Percentiles rank a stretch among this genome's conserved stretches.
Conservation (phyloP, 202 grass and related monocot genomes). For the Schoenoplectus triqueter region DNA sequence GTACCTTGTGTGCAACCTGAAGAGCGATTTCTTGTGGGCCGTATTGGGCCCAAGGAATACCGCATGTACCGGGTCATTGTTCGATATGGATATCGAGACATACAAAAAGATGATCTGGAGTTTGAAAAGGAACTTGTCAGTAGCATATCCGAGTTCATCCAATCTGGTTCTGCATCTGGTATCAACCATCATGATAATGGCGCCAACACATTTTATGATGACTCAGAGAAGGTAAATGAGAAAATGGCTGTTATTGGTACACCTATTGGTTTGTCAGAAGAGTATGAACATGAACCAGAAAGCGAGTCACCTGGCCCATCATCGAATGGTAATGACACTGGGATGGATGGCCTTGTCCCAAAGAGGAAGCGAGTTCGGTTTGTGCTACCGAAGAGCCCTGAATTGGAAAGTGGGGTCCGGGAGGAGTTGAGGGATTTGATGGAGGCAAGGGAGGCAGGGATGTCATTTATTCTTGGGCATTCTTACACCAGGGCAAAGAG, state of each 20-base stretch:
- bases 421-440: conserved; percentile 74
- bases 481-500: conserved; percentile 69
- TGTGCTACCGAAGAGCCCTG: conserved; percentile 54
- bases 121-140: conserved; percentile 87
- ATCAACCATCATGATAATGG: conserved; percentile 29
- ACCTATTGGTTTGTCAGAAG: conserved; percentile 55
- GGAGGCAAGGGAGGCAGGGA: conserved; percentile 84
- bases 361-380: conserved; percentile 70
- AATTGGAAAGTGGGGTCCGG: conserved; percentile 48
- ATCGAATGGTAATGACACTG: conserved; percentile 21
- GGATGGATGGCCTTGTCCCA: neutral
- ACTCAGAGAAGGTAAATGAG: conserved; percentile 48
- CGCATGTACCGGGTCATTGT: conserved; percentile 83
- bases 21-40: conserved; percentile 76
- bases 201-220: conserved; percentile 41
- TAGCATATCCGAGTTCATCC: conserved; percentile 93
- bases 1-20: conserved; percentile 64
- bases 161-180: conserved; percentile 41
- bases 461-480: conserved; percentile 81
- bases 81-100: conserved; percentile 86
- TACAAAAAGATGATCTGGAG: conserved; percentile 69
- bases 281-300: conserved; percentile 40
- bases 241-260: conserved; percentile 58
- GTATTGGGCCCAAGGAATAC: conserved; percentile 74
- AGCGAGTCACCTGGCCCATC: conserved; percentile 43